Base-by-base conservation (phyloP, 2,329 filamentous ascomycete species). In the Diaporthe vaccinii region DNA sequence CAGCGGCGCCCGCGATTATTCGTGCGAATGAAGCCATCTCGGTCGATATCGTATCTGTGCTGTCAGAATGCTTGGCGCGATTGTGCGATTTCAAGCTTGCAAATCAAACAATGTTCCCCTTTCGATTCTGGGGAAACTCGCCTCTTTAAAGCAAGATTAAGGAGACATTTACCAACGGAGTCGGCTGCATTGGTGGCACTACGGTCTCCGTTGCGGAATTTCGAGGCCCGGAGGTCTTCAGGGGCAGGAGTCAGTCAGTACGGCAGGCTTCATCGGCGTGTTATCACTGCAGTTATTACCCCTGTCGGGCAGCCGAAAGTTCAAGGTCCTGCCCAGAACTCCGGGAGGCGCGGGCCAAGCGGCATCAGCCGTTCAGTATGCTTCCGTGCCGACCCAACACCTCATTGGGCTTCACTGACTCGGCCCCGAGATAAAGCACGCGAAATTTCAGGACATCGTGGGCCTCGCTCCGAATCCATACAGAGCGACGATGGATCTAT, bases 1-100 rank as follows among this genome's bases (percentile, higher is more conserved):
- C 72, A 81, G 77, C 75, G 73, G 76, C 75, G 78, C 41, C 73
- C 78, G 75, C 75, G 74, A 75, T 22, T 76, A 79, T 55, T 36
- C 62, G 31, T 79, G 44, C 7, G 73, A 76, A 20, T 61, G 74
- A 76, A 78, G 72, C 76, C 77, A 78, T 79, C 78, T 79, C 62
- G 39, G 15, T 69, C 57, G 39, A 44, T 58, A 34, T 25, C 17
- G n/a, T 69, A 49, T 22, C 17, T 34, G n/a, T 69, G 22, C 22
- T 39, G 31, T 68, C 15, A 15, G 31, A 36, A 14, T 68, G 8
- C 22, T 46, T 46, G 59, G 14, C 4, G 14, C 28, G 22, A 5
- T 10, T 39, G 17, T 53, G n/a, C n/a, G 3, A n/a, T 39, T 7
- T 12, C n/a, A 53, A 39, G 15, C 15, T 31, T 41, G 39, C 7